These are phyloP conservation scores for Viola pubescens DNA, from an alignment of 441 rosid species.

Conservation along the genomic window DNA sequence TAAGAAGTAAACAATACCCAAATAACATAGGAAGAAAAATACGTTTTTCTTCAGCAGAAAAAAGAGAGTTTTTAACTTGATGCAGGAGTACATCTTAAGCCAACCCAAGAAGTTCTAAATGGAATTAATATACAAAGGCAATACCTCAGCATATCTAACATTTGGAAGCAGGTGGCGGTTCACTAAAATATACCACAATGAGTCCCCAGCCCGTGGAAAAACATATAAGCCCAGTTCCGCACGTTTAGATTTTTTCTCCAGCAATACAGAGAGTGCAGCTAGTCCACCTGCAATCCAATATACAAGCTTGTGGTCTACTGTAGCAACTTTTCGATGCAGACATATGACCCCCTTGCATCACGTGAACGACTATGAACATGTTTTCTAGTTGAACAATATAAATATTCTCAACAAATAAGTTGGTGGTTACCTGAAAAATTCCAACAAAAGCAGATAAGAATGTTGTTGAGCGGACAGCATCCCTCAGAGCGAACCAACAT, in stretches of 20 bases:
- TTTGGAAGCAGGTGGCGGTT: constrained; percentile 83
- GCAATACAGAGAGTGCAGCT: constrained; percentile 78
- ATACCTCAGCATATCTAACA: constrained; percentile 89
- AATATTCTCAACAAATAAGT: constrained; percentile 1
- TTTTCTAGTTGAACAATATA: constrained; percentile 10
- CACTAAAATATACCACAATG: constrained; percentile 88
- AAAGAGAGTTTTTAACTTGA: neutral
- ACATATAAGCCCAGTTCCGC: constrained; percentile 93
- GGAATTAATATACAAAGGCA: neutral
- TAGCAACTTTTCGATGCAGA: constrained; percentile 71
- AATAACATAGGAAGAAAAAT: neutral
- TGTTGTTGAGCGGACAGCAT: constrained; percentile 82
- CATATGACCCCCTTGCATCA: constrained; percentile 76
- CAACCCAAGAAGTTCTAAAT: neutral
- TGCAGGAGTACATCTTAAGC: neutral
- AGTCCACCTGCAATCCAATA: constrained; percentile 90
- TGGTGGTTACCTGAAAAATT: constrained; percentile 71
- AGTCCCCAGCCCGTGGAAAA: constrained; percentile 96
- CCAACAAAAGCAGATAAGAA: constrained; percentile 98
- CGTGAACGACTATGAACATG: constrained; percentile 19
- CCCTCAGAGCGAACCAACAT: constrained; percentile 82
- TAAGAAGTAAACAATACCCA: neutral
- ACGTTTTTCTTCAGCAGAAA: neutral
- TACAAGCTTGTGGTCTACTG: constrained; percentile 84
- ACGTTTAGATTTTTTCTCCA: constrained; percentile 91